These are phyloP conservation scores for Fusarium sp. DNA, from an alignment of 2,329 filamentous ascomycete species.

Conservation along the genomic window DNA sequence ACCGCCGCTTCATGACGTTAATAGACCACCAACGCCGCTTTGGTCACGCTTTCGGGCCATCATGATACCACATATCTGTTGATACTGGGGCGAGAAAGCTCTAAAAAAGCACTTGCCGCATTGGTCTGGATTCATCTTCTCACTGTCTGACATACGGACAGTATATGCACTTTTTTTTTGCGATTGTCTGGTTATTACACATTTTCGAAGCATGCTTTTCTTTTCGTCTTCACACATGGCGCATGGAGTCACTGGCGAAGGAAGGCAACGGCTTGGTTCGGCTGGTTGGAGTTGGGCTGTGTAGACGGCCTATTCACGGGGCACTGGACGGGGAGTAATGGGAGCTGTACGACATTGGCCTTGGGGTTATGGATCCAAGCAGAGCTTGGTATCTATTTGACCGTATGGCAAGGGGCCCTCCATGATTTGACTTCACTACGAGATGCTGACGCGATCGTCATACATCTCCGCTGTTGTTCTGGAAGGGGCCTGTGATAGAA, in stretches of 20 bases:
- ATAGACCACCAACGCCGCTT: constrained; percentile 44
- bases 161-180: constrained; percentile 34
- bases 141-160: constrained; percentile 42
- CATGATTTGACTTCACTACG: constrained; percentile 30
- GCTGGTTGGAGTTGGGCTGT: constrained; percentile 50
- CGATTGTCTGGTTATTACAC: constrained; percentile 47
- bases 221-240: constrained; percentile 51
- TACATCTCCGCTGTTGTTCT: constrained; percentile 39
- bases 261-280: constrained; percentile 49
- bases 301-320: constrained; percentile 39
- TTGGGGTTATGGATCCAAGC: constrained; percentile 36
- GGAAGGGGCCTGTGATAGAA: constrained; percentile 46
- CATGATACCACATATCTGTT: constrained; percentile 37
- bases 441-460: constrained; percentile 25
- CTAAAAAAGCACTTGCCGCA: constrained; percentile 19
- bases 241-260: constrained; percentile 54
- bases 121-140: constrained; percentile 45
- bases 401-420: constrained; percentile 30
- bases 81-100: constrained; percentile 25
- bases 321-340: constrained; percentile 41
- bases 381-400: constrained; percentile 39
- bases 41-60: constrained; percentile 36
- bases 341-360: constrained; percentile 33
- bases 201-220: constrained; percentile 50
- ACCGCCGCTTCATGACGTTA: constrained; percentile 48